phyloP scores from a whole-genome alignment of 192 early-diverging fungal species.

The Backusella luteola region DNA sequence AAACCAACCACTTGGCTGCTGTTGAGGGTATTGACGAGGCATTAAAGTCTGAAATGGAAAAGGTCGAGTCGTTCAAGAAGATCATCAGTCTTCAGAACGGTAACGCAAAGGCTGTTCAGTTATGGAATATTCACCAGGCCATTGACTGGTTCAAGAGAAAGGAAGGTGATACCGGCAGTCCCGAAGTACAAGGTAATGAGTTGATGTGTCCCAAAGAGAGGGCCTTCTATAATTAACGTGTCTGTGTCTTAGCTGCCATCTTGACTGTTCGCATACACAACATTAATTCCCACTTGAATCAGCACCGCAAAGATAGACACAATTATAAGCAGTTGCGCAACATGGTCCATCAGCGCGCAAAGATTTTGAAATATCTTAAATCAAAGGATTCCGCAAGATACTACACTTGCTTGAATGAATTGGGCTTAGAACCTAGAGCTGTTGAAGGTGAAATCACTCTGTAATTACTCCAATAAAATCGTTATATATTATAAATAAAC shows the following conservation, averaged over 20 bases:
- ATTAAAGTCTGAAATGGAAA: constrained; percentile 41
- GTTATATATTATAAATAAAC: neutral
- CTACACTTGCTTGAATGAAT: constrained; percentile 62
- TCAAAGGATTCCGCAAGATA: constrained; percentile 65
- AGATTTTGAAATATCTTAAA: constrained; percentile 88
- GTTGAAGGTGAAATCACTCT: constrained; percentile 62
- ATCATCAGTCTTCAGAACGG: constrained; percentile 84
- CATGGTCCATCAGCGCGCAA: constrained; percentile 78
- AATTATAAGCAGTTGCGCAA: constrained; percentile 82
- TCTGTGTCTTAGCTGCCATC: constrained; percentile 68
- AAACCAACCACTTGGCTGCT: constrained; percentile 26
- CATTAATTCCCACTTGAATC: constrained; percentile 75
- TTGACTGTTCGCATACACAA: constrained; percentile 89
- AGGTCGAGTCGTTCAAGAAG: constrained; percentile 64
- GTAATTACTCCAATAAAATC: constrained; percentile 28
- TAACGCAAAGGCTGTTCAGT: constrained; percentile 66
- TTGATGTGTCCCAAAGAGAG: neutral
- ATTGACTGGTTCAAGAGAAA: constrained; percentile 76
- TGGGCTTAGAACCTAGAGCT: constrained; percentile 68
- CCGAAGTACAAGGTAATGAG: constrained; percentile 85
- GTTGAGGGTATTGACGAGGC: constrained; percentile 33
- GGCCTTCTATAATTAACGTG: neutral
- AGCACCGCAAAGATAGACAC: constrained; percentile 85
- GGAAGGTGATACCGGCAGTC: constrained; percentile 84
- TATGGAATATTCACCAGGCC: constrained; percentile 73